Percentiles rank a stretch among this genome's conserved stretches.
Conservation (phyloP, 345 rosid genomes). For the Eucalyptus coolabah region DNA sequence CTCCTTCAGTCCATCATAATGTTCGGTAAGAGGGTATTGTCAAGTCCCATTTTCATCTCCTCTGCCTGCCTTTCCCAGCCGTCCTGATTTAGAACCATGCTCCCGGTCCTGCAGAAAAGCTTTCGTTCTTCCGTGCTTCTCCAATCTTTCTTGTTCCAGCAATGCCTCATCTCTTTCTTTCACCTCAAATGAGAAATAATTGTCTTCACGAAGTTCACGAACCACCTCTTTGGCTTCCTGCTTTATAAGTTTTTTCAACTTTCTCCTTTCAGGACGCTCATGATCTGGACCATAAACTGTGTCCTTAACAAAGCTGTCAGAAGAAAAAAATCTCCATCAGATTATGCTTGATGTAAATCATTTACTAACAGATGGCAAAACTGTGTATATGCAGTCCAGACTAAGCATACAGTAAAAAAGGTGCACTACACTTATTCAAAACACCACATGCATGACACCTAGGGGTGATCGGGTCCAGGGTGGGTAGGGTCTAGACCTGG, state of each 20-base stretch:
- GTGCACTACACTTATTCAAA: neutral
- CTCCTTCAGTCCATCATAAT: neutral
- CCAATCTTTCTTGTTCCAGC: constrained; percentile 47
- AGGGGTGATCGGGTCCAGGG: too few species aligned
- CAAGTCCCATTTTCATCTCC: constrained; percentile 14
- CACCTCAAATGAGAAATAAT: constrained; percentile 26
- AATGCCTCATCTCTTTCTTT: constrained; percentile 44
- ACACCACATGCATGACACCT: neutral
- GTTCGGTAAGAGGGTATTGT: neutral
- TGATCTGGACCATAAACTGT: constrained; percentile 93
- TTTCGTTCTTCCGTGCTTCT: constrained; percentile 46
- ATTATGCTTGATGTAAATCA: neutral
- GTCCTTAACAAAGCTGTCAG: constrained; percentile 65
- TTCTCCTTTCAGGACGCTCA: constrained; percentile 47
- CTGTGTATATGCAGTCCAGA: neutral
- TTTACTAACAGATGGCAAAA: neutral
- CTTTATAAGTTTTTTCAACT: constrained; percentile 39
- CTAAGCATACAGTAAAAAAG: neutral
- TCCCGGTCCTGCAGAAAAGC: constrained; percentile 94
- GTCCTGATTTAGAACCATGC: constrained; percentile 76
- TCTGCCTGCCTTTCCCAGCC: constrained; percentile 66
- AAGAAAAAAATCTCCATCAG: neutral
- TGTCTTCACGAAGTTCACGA: constrained; percentile 84
- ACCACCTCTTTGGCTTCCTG: constrained; percentile 59
- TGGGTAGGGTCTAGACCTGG: too few species aligned